Base-by-base conservation (phyloP, 2,329 filamentous ascomycete genomes). In the Esteya vermicola region DNA sequence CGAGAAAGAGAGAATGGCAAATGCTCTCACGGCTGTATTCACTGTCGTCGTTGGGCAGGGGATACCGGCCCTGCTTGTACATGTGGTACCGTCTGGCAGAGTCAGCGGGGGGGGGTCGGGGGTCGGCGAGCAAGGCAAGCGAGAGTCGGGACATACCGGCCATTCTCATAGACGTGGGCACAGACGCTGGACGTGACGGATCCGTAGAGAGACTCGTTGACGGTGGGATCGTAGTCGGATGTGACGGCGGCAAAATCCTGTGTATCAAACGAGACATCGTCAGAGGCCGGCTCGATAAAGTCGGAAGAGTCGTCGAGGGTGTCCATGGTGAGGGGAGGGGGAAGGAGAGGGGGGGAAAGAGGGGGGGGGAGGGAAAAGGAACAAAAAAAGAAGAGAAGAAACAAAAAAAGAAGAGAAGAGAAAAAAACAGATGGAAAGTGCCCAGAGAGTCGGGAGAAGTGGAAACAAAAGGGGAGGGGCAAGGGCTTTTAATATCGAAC, bases 31-130 rank as follows among this genome's bases (percentile, higher is more conserved):
- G 60, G 36, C 60, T 58, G 45, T 64, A 62, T 47, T 72, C 69
- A 8, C 55, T 54, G 22, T 70, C 66, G 43, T 71, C 67, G 46
- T 71, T 71, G n/a, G 67, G 67, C 16, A 70, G 50, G 23, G 65
- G 65, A 46, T 70, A 71, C 35, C 62, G 57, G 9, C 61, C 63
- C 26, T 61, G 58, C 4, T 62, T 52, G 44, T 66, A 67, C 23
- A 57, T 59, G 48, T 71, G 67, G 46, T 70, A 71, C 30, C 67
- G 61, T 43, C 68, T 67, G 33, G 18, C 3, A 9, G 36, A 23
- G 22, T 14, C 16, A 21, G 9, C 13, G 16, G 14, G 18, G 9
- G 20, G 19, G 16, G 9, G 12, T 19, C 20, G 7, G 10, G 19
- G 7, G 16, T 22, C 27, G 14, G 33, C 8, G 13, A 27, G 14